phyloP scores from a whole-genome alignment of 345 rosid genomes.

The Gossypium herbaceum region DNA sequence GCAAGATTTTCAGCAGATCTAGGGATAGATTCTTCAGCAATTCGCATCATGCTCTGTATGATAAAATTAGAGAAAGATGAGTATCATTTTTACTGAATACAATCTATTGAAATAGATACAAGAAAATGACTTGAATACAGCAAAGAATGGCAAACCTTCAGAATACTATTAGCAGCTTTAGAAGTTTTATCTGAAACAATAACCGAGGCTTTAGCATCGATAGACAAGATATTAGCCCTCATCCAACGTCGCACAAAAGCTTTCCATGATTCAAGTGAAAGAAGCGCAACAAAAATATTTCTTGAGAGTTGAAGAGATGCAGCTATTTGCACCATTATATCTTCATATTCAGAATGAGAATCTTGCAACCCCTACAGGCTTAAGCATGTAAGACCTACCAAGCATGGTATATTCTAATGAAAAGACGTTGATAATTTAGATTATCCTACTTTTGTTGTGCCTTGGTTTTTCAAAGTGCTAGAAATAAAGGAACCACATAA shows the following conservation, averaged over 20 bases:
- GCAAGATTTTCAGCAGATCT: constrained; percentile 85
- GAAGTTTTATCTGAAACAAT: constrained; percentile 48
- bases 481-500: constrained; percentile 62
- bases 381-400: constrained; percentile 21
- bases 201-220: constrained; percentile 42
- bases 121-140: not conserved
- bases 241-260: constrained; percentile 82
- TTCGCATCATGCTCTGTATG: constrained; percentile 52
- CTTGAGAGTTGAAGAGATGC: constrained; percentile 79
- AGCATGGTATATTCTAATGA: constrained; percentile 15
- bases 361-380: constrained; percentile 43
- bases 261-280: constrained; percentile 88
- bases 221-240: constrained; percentile 46
- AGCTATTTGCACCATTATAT: constrained; percentile 58
- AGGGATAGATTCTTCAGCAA: constrained; percentile 76
- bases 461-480: constrained; percentile 40
- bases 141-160: constrained; percentile 52
- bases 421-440: constrained; percentile 10
- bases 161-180: constrained; percentile 75
- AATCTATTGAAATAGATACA: constrained; percentile 1
- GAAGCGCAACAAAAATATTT: constrained; percentile 69
- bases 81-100: not conserved
- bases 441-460: constrained; percentile 45
- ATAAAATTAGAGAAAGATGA: constrained; percentile 8
- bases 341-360: constrained; percentile 55